phyloP scores from a whole-genome alignment of 805 yeast genomes.

The Saccharomycopsis olivae region DNA sequence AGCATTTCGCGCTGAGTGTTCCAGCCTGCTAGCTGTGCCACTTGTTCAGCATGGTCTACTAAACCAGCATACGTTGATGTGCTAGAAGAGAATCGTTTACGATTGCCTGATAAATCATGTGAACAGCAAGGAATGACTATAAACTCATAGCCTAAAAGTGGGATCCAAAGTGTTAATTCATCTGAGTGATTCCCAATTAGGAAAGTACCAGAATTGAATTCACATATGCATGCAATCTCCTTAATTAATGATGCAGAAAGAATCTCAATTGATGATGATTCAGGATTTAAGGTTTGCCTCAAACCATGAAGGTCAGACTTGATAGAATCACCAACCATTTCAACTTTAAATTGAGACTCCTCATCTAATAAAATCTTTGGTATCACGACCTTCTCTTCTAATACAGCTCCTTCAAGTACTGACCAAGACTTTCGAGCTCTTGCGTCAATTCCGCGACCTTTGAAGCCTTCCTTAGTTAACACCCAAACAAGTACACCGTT shows the following conservation, averaged over 20 bases:
- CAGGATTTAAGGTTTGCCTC: neutral
- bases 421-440: slow-evolving; percentile 84
- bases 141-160: slow-evolving; percentile 76
- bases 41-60: slow-evolving; percentile 71
- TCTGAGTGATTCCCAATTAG: slow-evolving; percentile 93
- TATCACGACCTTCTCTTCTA: slow-evolving; percentile 73
- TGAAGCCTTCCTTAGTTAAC: slow-evolving; percentile 65
- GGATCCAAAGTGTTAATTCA: slow-evolving; percentile 93
- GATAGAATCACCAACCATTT: slow-evolving; percentile 23
- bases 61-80: slow-evolving; percentile 73
- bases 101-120: slow-evolving; percentile 71
- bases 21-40: slow-evolving; percentile 74
- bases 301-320: slow-evolving; percentile 15
- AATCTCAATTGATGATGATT: neutral
- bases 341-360: slow-evolving; percentile 49
- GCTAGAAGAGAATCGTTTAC: slow-evolving; percentile 44
- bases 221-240: slow-evolving; percentile 39
- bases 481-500: slow-evolving; percentile 80
- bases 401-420: slow-evolving; percentile 33
- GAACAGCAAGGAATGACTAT: slow-evolving; percentile 95
- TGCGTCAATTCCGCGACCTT: slow-evolving; percentile 83
- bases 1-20: slow-evolving; percentile 73
- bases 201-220: slow-evolving; percentile 54
- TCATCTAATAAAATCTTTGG: slow-evolving; percentile 60
- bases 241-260: too few relatives aligned